Evolutionary conservation across 2,329 filamentous ascomycete genomes (phyloP), one percentile per base, ranked within the genome.

Genomic region (Aspergillus niger): DNA sequence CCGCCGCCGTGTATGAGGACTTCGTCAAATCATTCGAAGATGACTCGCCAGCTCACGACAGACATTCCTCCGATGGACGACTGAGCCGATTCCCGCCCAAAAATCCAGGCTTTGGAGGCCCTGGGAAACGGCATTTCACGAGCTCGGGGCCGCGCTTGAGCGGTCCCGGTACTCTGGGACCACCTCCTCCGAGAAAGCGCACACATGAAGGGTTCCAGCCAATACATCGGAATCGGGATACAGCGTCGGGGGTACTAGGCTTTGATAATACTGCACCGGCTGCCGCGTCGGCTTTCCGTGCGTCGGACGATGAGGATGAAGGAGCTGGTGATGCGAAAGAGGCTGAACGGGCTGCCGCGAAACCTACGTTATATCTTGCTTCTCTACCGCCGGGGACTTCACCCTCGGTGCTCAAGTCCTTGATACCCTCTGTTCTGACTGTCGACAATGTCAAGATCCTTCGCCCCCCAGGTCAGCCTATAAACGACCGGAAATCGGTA

Each of bases 1-100:
- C 91, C 6, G 91, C 90, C 22, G 92, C 91, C 24, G 91, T 92
- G 0, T 91, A 93, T 75, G 87, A 92, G 68, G 91, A 94, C 66
- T 97, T 97, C 67, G 86, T 95, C 59, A 94, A 94, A 76, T 92
- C 80, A 20, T 84, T 82, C 64, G 82, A 81, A 59, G 81, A 80
- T 64, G 81, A 81, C 63, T 71, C 69, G 1, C 57, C 61, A 5
- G 52, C 43, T 1, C 47, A 60, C 4, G 65, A 64, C 26, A 63
- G 67, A 28, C 61, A 59, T 26, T 49, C 65, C 24, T 57, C 64
- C 20, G 70, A 72, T 56, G 65, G 68, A 56, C 67, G 70, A 55
- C 50, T 58, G 32, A 69, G 66, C 28, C 55, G 68, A 32, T 69
- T 70, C 59, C 74, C 70, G 61, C 72, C 70, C 66, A 76, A 70